These are phyloP conservation scores for Myrica gale DNA, from an alignment of 306 rosid species.

Conservation along the genomic window DNA sequence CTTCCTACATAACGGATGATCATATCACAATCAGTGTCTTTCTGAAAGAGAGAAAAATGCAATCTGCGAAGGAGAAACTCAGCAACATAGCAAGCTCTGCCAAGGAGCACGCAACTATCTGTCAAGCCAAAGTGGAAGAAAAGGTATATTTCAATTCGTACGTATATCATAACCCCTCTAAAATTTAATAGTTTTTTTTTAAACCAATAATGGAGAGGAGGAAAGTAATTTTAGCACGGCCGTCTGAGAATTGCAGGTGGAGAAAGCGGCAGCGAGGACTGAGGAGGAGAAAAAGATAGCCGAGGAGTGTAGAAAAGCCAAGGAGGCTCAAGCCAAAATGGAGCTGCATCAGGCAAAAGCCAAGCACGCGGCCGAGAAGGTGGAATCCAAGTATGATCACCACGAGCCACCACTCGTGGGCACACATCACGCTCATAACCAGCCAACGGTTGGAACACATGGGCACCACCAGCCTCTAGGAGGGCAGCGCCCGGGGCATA, in stretches of 20 bases:
- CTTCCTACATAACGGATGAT: too few species aligned
- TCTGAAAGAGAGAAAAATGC: slow-evolving; percentile 34
- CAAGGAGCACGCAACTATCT: slow-evolving; percentile 42
- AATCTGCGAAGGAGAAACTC: slow-evolving; percentile 56
- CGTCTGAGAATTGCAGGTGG: slow-evolving; percentile 37
- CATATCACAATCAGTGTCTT: background rate
- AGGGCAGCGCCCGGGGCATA: background rate
- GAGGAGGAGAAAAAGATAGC: slow-evolving; percentile 50
- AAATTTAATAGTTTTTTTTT: too few species aligned
- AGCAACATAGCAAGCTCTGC: slow-evolving; percentile 57
- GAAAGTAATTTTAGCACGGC: too few species aligned
- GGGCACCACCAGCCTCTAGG: background rate
- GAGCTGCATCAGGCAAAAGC: slow-evolving; percentile 69
- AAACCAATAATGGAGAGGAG: too few species aligned
- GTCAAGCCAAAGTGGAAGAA: slow-evolving; percentile 57
- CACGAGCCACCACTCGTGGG: slow-evolving; percentile 1
- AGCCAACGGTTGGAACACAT: slow-evolving; percentile 15
- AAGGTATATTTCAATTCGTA: slow-evolving; percentile 31
- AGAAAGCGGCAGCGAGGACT: slow-evolving; percentile 55
- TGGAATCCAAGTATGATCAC: slow-evolving; percentile 25
- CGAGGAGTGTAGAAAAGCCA: slow-evolving; percentile 51
- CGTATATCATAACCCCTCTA: too few species aligned
- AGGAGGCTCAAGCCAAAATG: slow-evolving; percentile 61
- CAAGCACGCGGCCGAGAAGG: slow-evolving; percentile 52
- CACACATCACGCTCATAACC: slow-evolving; percentile 7